A percentile compares a stretch with the other conserved stretches of the same genome.
Evolutionary conservation across 225 moss, liverwort and hornwort species (phyloP).

Genomic region (Thuidium tamariscinum): DNA sequence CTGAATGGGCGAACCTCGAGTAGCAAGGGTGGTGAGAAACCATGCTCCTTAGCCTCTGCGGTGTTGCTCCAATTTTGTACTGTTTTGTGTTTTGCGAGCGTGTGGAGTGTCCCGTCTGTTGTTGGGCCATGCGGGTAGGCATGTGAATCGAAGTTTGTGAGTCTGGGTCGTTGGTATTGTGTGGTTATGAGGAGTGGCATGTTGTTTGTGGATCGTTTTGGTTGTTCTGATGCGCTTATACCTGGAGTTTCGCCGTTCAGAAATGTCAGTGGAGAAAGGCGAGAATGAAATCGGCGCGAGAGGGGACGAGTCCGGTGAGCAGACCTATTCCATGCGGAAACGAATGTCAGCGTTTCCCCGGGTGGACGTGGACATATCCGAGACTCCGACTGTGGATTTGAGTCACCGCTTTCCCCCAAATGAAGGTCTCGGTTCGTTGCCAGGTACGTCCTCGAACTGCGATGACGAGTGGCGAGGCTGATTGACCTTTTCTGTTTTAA

Average conservation of each 20-base stretch:
- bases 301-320: conserved; percentile 35
- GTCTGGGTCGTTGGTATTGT: background rate
- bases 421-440: conserved; percentile 11
- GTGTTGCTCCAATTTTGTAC: too few relatives aligned
- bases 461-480: background rate
- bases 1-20: conserved; percentile 6
- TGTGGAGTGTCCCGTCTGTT: background rate
- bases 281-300: conserved; percentile 27
- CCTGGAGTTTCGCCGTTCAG: background rate
- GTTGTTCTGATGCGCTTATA: background rate
- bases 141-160: background rate
- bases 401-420: conserved; percentile 36
- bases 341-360: conserved; percentile 89
- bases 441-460: background rate
- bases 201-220: background rate
- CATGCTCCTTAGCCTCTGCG: background rate
- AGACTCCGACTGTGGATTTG: conserved; percentile 22
- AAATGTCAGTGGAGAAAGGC: conserved; percentile 31
- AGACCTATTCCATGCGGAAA: conserved; percentile 45
- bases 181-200: background rate
- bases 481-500: background rate
- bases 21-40: conserved; percentile 9
- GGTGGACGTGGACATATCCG: conserved; percentile 49
- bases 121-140: background rate
- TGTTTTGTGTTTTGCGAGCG: background rate